Base-by-base conservation (phyloP, 75 land plant species). In the Selaginella moellendorffii region DNA sequence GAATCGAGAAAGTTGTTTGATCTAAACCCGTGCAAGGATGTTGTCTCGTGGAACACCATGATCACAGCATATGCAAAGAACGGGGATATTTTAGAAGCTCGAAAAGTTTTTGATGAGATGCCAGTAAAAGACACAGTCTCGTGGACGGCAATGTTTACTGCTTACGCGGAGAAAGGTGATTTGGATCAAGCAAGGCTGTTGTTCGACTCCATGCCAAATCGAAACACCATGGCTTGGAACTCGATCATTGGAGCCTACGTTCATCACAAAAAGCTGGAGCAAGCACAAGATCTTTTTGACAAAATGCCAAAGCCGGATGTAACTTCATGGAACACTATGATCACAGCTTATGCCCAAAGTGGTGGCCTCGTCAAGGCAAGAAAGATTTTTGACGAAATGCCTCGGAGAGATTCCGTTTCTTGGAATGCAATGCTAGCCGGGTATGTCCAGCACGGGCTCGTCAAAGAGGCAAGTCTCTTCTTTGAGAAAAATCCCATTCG, bases 251-350 rank as follows among this genome's bases (percentile, higher is more conserved):
- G 51, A 46, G 51, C 51, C 10, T 46, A 46, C 18, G 18, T 46
- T 18, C 51, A 46, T 10, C 51, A 46, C 10, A 18, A 18, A 10
- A 10, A 28, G 12, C 65, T 70, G 18, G 63, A 65, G 51, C 31
- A 52, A 25, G 76, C 76, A 0, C 42, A 52, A 2, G 28, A 29
- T 2, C 56, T 70, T 42, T 58, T 73, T 2, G 14, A 30, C 1
- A 31, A 66, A 19, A 63, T 74, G 73, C 73, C 76, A 23, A 2
- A 10, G 0, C 76, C 69, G 21, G 77, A 78, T 53, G 65, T 66
- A 17, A 66, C 70, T 29, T 62, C 80, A 26, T 78, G 66, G 54
- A 78, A 74, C 58, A 76, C 64, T 65, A 22, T 78, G 61, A 78
- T 78, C 9, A 53, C 26, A 67, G 70, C 70, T 20, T 27, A 66